Evolutionary conservation across 2,329 filamentous ascomycete species (phyloP), one percentile per base, ranked within the genome.

Genomic region (Raffaelea ambrosiae): DNA sequence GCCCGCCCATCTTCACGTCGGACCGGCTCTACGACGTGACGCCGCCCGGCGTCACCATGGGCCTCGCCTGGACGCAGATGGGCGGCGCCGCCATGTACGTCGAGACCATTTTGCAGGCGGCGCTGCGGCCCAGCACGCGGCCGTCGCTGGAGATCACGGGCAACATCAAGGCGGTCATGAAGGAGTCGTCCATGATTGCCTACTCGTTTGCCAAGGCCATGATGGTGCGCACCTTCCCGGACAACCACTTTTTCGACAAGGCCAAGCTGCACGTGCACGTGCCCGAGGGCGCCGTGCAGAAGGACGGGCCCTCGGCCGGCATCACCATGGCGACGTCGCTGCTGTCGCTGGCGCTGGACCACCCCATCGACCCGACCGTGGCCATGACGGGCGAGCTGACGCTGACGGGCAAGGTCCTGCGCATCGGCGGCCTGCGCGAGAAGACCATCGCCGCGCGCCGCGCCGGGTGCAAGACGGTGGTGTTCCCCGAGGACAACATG

Each of bases 331-430:
- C 93, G n/a, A 95, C 89, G 7, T 89, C 86, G 50, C 68, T 98
- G 58, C 73, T 98, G 44, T 91, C 86, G 46, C 72, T 98, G 52
- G 91, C 88, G 9, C 70, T 97, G 36, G 81, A 95, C 55, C 76
- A 77, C 41, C 76, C 84, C 16, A 75, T 98, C 44, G 77, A 89
- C 60, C 88, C 91, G 7, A 88, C 87, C 1, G 83, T 97, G 56
- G 91, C 94, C 50, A 98, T 98, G 93, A 98, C 93, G 1, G 93
- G 93, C 54, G 93, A 98, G 68, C 73, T 98, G 54, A 98, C 94
- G 2, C 82, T 98, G 46, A 98, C 93, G 1, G 93, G 93, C 47
- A 98, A 98, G 70, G 91, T 98, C 2, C 71, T 98, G 46, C 78
- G 93, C 53, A 98, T 98, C 63, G 93, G 93, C 44, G 93, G 93